A percentile compares a stretch with the other conserved stretches of the same genome.
These are phyloP conservation scores for Butyriboletus appendiculatus DNA, from an alignment of 1,284 basidiomycete species.

Conservation along the genomic window DNA sequence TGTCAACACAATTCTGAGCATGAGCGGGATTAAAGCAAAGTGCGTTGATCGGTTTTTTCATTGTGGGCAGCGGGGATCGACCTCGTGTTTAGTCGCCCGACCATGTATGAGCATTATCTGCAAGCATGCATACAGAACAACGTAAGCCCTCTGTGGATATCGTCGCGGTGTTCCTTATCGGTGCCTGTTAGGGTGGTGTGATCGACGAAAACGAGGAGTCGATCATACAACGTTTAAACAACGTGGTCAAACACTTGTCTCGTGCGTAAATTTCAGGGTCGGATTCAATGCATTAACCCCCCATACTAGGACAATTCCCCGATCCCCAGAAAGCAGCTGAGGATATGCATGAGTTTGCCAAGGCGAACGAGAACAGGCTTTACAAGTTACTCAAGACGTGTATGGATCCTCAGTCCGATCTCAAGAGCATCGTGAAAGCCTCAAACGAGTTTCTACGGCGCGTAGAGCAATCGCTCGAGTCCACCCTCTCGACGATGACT, in stretches of 20 bases:
- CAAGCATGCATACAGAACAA: constrained; percentile 78
- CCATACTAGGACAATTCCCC: constrained; percentile 50
- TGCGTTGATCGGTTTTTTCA: constrained; percentile 32
- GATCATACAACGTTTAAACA: constrained; percentile 56
- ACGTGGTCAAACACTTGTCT: constrained; percentile 59
- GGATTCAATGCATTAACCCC: constrained; percentile 1
- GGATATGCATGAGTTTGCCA: constrained; percentile 85
- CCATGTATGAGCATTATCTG: constrained; percentile 64
- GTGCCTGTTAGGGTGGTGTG: constrained; percentile 69
- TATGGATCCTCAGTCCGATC: constrained; percentile 81
- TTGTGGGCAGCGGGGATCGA: not conserved
- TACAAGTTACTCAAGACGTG: constrained; percentile 85
- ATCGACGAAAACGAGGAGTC: constrained; percentile 78
- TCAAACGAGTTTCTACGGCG: constrained; percentile 79
- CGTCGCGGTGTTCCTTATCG: constrained; percentile 12
- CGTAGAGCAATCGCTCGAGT: constrained; percentile 67
- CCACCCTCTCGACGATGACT: constrained; percentile 68
- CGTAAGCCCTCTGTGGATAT: constrained; percentile 45
- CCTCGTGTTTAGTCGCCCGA: constrained; percentile 53
- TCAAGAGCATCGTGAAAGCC: constrained; percentile 81
- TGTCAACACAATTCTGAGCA: constrained; percentile 55
- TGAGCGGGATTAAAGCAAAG: constrained; percentile 64
- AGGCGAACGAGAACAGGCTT: constrained; percentile 81
- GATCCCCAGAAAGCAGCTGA: constrained; percentile 76
- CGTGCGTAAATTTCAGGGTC: constrained; percentile 38